A percentile compares a stretch with the other conserved stretches of the same genome.
phyloP scores from a whole-genome alignment of 225 moss, liverwort and hornwort species.

The Ulota crispa region DNA sequence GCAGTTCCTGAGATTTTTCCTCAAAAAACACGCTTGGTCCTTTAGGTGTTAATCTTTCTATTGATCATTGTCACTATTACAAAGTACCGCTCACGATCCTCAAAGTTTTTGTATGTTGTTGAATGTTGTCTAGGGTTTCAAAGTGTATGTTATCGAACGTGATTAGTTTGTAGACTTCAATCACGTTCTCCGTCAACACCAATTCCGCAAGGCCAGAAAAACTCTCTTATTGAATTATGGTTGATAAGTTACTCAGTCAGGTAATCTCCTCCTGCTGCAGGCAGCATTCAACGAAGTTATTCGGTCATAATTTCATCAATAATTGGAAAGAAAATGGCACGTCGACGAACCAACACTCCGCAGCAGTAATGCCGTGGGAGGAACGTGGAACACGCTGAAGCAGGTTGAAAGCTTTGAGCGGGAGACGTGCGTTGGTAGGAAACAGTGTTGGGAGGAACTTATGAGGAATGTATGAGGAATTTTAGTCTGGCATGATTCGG shows the following conservation, averaged over 20 bases:
- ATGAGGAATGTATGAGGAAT: neutral
- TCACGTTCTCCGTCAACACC: neutral
- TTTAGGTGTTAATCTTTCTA: too few relatives aligned
- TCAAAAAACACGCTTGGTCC: too few relatives aligned
- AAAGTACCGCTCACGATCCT: neutral
- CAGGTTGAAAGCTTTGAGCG: too few relatives aligned
- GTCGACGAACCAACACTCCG: neutral
- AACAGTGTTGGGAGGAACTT: neutral
- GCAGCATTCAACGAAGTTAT: neutral
- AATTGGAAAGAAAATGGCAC: constrained; percentile 24
- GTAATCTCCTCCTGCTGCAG: too few relatives aligned
- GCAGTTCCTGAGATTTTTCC: too few relatives aligned
- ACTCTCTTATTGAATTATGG: too few relatives aligned
- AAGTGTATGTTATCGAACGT: too few relatives aligned
- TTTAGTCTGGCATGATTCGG: neutral
- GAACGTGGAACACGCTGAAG: too few relatives aligned
- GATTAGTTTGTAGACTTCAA: neutral
- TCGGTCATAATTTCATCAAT: neutral
- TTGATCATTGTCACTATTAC: neutral
- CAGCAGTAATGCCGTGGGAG: neutral
- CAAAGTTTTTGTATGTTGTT: neutral
- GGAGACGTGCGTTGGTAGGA: neutral
- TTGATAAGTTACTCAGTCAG: too few relatives aligned
- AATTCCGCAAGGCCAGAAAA: neutral
- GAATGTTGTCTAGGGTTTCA: neutral